Conservation (phyloP, 2,329 filamentous ascomycete genomes). For the Purpureocillium takamizusanense region DNA sequence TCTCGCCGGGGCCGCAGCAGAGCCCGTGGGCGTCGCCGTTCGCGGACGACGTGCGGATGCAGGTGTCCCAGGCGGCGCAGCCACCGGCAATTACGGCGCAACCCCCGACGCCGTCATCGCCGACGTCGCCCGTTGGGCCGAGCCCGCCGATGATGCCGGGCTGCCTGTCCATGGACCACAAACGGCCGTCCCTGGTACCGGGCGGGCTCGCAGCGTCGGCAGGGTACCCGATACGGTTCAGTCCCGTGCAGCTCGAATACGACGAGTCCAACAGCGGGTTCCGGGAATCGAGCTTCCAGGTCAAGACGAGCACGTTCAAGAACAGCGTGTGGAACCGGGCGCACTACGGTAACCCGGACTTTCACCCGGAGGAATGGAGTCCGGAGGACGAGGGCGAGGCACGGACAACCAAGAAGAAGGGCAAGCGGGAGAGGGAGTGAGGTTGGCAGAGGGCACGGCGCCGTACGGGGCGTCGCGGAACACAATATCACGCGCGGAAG, state of each 20-base stretch:
- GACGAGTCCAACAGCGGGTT: slow-evolving; percentile 36
- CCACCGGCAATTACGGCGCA: slow-evolving; percentile 12
- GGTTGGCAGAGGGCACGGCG: neutral
- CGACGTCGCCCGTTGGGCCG: slow-evolving; percentile 9
- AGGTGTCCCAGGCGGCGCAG: slow-evolving; percentile 11
- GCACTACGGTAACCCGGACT: slow-evolving; percentile 55
- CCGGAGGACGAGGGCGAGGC: slow-evolving; percentile 29
- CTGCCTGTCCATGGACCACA: slow-evolving; percentile 5
- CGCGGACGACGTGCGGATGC: slow-evolving; percentile 13
- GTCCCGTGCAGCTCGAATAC: slow-evolving; percentile 35
- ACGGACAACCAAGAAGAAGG: slow-evolving; percentile 16
- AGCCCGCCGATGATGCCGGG: slow-evolving; percentile 5
- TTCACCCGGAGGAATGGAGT: slow-evolving; percentile 34
- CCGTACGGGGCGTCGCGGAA: neutral
- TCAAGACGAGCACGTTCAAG: slow-evolving; percentile 51
- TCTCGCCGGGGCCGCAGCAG: slow-evolving; percentile 22
- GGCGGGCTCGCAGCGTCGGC: slow-evolving; percentile 5
- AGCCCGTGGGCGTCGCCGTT: slow-evolving; percentile 27
- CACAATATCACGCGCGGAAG: too few relatives aligned
- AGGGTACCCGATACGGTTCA: slow-evolving; percentile 37
- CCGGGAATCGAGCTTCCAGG: slow-evolving; percentile 36
- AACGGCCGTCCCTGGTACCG: slow-evolving; percentile 1
- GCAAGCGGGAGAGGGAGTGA: slow-evolving; percentile 10
- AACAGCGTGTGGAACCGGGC: slow-evolving; percentile 59
- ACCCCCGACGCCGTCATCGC: slow-evolving; percentile 19